Evolutionary conservation across 75 land plant genomes (phyloP).

Genomic region (Larix kaempferi): DNA sequence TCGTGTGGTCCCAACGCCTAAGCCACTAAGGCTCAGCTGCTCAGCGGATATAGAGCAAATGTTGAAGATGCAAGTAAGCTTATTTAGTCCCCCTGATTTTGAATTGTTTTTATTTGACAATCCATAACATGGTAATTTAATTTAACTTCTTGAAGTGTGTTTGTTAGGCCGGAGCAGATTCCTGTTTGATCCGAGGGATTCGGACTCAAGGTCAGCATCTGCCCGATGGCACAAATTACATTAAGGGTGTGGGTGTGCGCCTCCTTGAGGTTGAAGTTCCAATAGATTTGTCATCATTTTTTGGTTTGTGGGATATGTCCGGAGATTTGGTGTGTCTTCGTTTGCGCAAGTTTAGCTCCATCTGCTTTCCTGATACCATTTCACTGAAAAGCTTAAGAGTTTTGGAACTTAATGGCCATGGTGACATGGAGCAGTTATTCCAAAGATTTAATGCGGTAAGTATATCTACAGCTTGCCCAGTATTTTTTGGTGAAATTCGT

Average conservation of each 20-base stretch:
- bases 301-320: not conserved
- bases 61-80: not conserved
- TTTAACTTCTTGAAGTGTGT: too few species aligned
- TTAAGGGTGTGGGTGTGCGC: too few species aligned
- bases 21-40: not conserved
- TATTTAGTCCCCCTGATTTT: not conserved
- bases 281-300: too few species aligned
- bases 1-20: not conserved
- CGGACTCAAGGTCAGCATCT: not conserved
- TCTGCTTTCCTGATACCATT: not conserved
- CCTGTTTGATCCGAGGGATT: not conserved
- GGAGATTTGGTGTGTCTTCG: not conserved
- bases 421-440: too few species aligned
- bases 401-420: not conserved
- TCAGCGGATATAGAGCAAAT: not conserved
- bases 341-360: not conserved
- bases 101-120: not conserved
- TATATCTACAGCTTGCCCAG: not conserved
- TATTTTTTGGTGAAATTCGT: too few species aligned
- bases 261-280: too few species aligned
- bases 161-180: not conserved
- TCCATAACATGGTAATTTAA: too few species aligned
- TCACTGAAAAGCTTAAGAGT: not conserved
- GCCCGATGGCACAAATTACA: too few species aligned
- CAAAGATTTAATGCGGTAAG: too few species aligned